Conservation (phyloP, 2,329 filamentous ascomycete species). For the Pseudogymnoascus sp. region DNA sequence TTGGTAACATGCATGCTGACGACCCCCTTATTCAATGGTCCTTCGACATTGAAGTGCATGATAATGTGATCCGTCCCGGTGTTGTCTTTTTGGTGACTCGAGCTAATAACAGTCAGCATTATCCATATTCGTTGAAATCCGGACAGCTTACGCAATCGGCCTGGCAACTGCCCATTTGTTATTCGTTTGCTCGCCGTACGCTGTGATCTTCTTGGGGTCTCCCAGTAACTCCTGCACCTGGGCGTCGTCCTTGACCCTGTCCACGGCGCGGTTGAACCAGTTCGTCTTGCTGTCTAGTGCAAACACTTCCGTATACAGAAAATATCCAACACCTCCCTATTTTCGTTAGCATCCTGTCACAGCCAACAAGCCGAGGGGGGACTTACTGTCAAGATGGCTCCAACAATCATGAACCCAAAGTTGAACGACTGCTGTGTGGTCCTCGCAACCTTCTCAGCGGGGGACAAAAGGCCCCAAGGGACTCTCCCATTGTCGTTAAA, state of each 20-base stretch:
- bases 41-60: slow-evolving; percentile 84
- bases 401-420: slow-evolving; percentile 67
- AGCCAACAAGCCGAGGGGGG: background rate
- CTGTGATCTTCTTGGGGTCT: slow-evolving; percentile 65
- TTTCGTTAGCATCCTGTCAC: slow-evolving; percentile 14
- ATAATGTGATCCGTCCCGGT: slow-evolving; percentile 71
- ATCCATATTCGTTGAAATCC: background rate
- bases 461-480: slow-evolving; percentile 70
- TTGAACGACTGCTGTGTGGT: slow-evolving; percentile 90
- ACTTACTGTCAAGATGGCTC: slow-evolving; percentile 67
- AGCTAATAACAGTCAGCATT: slow-evolving; percentile 41
- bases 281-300: slow-evolving; percentile 76
- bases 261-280: slow-evolving; percentile 81
- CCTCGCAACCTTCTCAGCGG: slow-evolving; percentile 70
- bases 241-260: slow-evolving; percentile 66
- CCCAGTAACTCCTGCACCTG: slow-evolving; percentile 69
- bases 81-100: slow-evolving; percentile 60
- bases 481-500: slow-evolving; percentile 81
- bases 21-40: slow-evolving; percentile 63
- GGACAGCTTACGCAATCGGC: slow-evolving; percentile 47
- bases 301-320: slow-evolving; percentile 77
- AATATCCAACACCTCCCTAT: slow-evolving; percentile 68
- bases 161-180: slow-evolving; percentile 72
- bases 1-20: slow-evolving; percentile 75
- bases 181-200: slow-evolving; percentile 72